Evolutionary conservation across 192 early-diverging fungal genomes (phyloP), one percentile per base, ranked within the genome.

Genomic region (Backusella psychrophila): DNA sequence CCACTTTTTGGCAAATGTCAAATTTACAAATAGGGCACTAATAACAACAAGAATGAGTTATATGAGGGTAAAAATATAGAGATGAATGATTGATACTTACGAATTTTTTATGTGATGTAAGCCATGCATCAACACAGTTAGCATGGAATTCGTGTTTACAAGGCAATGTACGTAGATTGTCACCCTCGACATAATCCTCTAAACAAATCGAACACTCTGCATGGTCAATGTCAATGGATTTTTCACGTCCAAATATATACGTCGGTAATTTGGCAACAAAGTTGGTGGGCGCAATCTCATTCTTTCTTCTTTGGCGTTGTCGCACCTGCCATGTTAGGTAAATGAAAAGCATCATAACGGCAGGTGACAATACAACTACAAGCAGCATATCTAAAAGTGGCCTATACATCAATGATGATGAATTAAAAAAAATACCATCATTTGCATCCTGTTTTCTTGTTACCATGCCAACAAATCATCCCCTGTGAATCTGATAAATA

Each of bases 141-240:
- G 90, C 86, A 78, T 99, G 97, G 75, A 94, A 98, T 79, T 96
- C 90, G 80, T 99, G 97, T 69, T 85, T 87, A 84, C 97, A 99
- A 7, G 93, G 93, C 41, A 99, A 79, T 7, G 92, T 87, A 6
- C 96, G 84, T 39, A 98, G 75, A 71, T 91, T 85, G 31, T 96
- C 94, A 23, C 91, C 93, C 74, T 95, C 93, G 26, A 87, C 85
- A 85, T 94, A 99, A 74, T 97, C 95, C 19, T 98, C 96, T 76
- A 99, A 82, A 84, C 97, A 99, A 34, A 99, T 97, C 8, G 93
- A 90, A 82, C 97, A 99, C 63, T 92, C 91, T 7, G 87, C 86
- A 26, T 91, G 95, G 35, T 95, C 95, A 78, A 90, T 90, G 34
- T 92, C 92, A 49, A 87, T 83, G 44, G 84, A 83, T 71, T 92